Percentiles rank a stretch among this genome's conserved stretches.
Conservation (phyloP, 2,329 filamentous ascomycete species). For the Calonectria henricotiae region DNA sequence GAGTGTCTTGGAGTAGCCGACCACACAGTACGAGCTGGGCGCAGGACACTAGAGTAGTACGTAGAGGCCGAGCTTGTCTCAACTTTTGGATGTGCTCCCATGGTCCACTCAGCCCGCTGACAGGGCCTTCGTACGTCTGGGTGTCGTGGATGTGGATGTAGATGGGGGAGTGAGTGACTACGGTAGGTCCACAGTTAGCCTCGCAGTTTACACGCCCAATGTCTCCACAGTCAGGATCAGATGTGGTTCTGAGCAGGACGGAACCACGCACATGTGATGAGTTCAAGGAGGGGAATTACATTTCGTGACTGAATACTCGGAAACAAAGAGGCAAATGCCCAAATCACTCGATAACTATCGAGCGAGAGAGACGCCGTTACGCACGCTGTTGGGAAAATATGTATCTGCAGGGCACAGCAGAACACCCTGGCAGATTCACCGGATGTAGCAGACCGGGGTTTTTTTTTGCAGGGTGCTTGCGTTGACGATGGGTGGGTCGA, state of each 20-base stretch:
- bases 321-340: slow-evolving; percentile 4
- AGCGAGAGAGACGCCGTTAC: slow-evolving; percentile 1
- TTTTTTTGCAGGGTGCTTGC: slow-evolving; percentile 39
- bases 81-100: slow-evolving; percentile 47
- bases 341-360: slow-evolving; percentile 1
- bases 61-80: slow-evolving; percentile 49
- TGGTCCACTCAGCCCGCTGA: slow-evolving; percentile 50
- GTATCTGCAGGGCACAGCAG: slow-evolving; percentile 28
- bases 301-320: background rate
- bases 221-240: slow-evolving; percentile 25
- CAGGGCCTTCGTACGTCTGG: slow-evolving; percentile 44
- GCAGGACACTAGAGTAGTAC: slow-evolving; percentile 48
- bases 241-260: slow-evolving; percentile 14
- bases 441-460: slow-evolving; percentile 21
- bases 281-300: slow-evolving; percentile 1
- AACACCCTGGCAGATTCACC: slow-evolving; percentile 23
- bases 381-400: slow-evolving; percentile 25
- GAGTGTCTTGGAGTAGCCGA: slow-evolving; percentile 35
- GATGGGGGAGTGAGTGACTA: slow-evolving; percentile 24
- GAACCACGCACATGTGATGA: slow-evolving; percentile 11
- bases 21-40: slow-evolving; percentile 49
- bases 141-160: slow-evolving; percentile 44
- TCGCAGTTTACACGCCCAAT: slow-evolving; percentile 43
- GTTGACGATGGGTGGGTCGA: slow-evolving; percentile 50
- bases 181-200: slow-evolving; percentile 49